phyloP scores from a whole-genome alignment of 192 early-diverging fungal species.

The Chytriomyces sp. region DNA sequence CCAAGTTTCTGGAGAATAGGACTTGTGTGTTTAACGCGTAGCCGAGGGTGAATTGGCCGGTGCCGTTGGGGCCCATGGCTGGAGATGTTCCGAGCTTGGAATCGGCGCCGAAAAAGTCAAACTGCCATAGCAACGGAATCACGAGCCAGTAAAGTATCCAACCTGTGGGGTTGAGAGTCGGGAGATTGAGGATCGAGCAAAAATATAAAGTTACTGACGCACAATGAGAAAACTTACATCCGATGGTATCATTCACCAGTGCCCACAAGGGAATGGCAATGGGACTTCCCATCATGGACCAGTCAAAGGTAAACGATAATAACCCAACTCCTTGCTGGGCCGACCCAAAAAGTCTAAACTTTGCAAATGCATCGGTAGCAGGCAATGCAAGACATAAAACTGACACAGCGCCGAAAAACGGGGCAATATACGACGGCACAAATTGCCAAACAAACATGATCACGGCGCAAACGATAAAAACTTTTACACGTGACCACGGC shows the following conservation, averaged over 20 bases:
- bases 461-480: slow-evolving; percentile 38
- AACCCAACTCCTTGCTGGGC: slow-evolving; percentile 41
- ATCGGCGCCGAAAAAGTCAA: slow-evolving; percentile 41
- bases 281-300: slow-evolving; percentile 10
- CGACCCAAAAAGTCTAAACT: slow-evolving; percentile 29
- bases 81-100: slow-evolving; percentile 20
- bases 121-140: slow-evolving; percentile 36
- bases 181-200: background rate
- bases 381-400: slow-evolving; percentile 32
- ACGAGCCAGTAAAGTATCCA: slow-evolving; percentile 34
- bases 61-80: slow-evolving; percentile 25
- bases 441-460: slow-evolving; percentile 33
- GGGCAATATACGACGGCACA: slow-evolving; percentile 31
- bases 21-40: slow-evolving; percentile 29
- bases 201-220: background rate
- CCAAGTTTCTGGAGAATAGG: slow-evolving; percentile 32
- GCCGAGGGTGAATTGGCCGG: slow-evolving; percentile 31
- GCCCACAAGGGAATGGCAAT: slow-evolving; percentile 21
- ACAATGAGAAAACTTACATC: slow-evolving; percentile 9
- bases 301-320: slow-evolving; percentile 35
- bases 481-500: slow-evolving; percentile 34
- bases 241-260: slow-evolving; percentile 8
- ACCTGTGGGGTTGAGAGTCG: background rate
- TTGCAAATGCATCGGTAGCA: background rate
- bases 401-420: slow-evolving; percentile 25